These are phyloP conservation scores for Colletotrichum tamarilloi DNA, from an alignment of 2,329 filamentous ascomycete species.

Conservation along the genomic window DNA sequence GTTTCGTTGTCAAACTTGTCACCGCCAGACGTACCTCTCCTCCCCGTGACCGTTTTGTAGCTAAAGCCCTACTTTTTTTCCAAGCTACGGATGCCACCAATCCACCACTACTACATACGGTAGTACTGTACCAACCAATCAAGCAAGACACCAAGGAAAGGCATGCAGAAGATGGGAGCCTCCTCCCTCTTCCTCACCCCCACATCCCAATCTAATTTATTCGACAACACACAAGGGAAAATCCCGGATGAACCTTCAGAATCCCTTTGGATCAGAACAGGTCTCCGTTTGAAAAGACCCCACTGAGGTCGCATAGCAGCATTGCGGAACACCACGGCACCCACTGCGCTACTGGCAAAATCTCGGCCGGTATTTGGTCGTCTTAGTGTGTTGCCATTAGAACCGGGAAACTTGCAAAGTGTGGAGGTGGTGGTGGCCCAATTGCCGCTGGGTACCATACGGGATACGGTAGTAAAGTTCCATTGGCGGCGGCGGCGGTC, in stretches of 20 bases:
- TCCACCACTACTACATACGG: no score
- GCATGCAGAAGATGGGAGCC: background rate
- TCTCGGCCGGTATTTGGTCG: conserved; percentile 12
- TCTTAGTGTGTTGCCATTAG: background rate
- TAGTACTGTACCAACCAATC: background rate
- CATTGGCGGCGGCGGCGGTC: background rate
- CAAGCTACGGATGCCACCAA: no score
- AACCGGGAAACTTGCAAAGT: background rate
- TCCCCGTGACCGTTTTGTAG: background rate
- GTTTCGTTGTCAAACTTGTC: conserved; percentile 1
- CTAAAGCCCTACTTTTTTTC: background rate
- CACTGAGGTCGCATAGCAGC: conserved; percentile 1
- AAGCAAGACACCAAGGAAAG: background rate
- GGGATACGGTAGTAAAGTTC: background rate
- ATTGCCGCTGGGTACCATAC: background rate
- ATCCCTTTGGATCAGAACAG: background rate
- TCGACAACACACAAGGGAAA: background rate
- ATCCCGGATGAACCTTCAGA: conserved; percentile 10
- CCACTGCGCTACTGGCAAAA: conserved; percentile 2
- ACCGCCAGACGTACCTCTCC: background rate
- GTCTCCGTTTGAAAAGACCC: background rate
- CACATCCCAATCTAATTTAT: background rate
- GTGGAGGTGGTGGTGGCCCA: background rate
- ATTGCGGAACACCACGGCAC: background rate
- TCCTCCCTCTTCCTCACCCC: no score